phyloP scores from a whole-genome alignment of 768 basidiomycete genomes.

The Mycena olivaceomarginata region DNA sequence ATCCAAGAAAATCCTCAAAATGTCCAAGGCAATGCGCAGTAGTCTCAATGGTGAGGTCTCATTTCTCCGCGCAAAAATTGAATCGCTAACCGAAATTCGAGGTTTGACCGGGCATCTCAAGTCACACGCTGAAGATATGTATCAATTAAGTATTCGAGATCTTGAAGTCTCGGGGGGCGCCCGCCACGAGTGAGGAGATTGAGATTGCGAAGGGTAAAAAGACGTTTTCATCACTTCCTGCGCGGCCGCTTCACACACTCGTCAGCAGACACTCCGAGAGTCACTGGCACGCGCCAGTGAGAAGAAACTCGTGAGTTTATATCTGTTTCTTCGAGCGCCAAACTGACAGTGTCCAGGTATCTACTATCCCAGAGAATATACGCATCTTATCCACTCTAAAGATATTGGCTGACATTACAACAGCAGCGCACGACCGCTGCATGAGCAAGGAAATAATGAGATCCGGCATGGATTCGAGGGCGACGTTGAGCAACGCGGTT shows the following conservation, averaged over 20 bases:
- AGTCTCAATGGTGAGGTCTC: too few species aligned
- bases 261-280: slow-evolving; percentile 19
- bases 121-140: background rate
- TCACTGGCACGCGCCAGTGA: too few species aligned
- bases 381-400: too few species aligned
- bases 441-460: too few species aligned
- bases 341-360: slow-evolving; percentile 8
- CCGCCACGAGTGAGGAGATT: background rate
- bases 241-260: background rate
- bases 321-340: background rate
- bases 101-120: slow-evolving; percentile 24
- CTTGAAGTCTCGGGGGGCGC: background rate
- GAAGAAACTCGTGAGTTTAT: slow-evolving; percentile 9
- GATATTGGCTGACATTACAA: too few species aligned
- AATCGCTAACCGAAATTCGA: background rate
- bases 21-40: too few species aligned
- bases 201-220: slow-evolving; percentile 11
- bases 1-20: too few species aligned
- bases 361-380: too few species aligned
- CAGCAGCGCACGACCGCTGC: too few species aligned
- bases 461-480: too few species aligned
- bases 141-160: slow-evolving; percentile 13
- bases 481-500: too few species aligned
- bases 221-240: background rate
- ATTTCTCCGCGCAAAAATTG: too few species aligned